Percentiles rank a stretch among this genome's conserved stretches.
These are phyloP conservation scores for Pisolithus tinctorius DNA, from an alignment of 768 basidiomycete species.

Conservation along the genomic window DNA sequence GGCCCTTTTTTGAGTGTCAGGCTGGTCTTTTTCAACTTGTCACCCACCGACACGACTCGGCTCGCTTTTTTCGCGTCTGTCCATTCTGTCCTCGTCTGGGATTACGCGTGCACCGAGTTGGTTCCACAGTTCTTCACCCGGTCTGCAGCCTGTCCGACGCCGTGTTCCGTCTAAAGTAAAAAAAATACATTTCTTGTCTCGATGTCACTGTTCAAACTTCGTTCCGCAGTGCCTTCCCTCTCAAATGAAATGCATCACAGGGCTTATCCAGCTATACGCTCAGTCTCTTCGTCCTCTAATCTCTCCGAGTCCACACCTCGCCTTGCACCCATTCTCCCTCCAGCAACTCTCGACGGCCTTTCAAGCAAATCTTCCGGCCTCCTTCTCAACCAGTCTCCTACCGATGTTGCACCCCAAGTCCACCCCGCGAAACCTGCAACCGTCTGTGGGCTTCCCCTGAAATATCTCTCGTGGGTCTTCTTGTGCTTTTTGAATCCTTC, in stretches of 20 bases:
- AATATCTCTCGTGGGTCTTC: conserved; percentile 69
- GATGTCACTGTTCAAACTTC: conserved; percentile 8
- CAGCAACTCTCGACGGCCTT: conserved; percentile 35
- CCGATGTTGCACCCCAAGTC: conserved; percentile 27
- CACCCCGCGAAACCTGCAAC: conserved; percentile 35
- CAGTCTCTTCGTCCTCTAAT: conserved; percentile 40
- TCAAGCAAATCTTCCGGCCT: conserved; percentile 34
- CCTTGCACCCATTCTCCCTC: conserved; percentile 45
- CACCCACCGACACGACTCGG: too few species aligned
- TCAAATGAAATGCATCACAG: conserved; percentile 58
- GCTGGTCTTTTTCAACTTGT: too few species aligned
- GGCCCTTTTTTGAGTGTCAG: too few species aligned
- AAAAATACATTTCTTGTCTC: conserved; percentile 1
- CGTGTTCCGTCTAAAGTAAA: background rate
- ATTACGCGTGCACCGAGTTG: too few species aligned
- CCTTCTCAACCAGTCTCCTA: conserved; percentile 28
- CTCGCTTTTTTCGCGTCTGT: too few species aligned
- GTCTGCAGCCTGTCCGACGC: too few species aligned
- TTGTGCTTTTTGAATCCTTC: background rate
- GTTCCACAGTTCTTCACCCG: too few species aligned
- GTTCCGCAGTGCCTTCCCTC: conserved; percentile 24
- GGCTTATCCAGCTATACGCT: conserved; percentile 47
- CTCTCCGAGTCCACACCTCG: conserved; percentile 30
- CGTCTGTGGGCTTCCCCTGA: conserved; percentile 65
- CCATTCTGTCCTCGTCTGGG: too few species aligned